Base-by-base conservation (phyloP, 345 rosid genomes). In the Leavenworthia alabamica region DNA sequence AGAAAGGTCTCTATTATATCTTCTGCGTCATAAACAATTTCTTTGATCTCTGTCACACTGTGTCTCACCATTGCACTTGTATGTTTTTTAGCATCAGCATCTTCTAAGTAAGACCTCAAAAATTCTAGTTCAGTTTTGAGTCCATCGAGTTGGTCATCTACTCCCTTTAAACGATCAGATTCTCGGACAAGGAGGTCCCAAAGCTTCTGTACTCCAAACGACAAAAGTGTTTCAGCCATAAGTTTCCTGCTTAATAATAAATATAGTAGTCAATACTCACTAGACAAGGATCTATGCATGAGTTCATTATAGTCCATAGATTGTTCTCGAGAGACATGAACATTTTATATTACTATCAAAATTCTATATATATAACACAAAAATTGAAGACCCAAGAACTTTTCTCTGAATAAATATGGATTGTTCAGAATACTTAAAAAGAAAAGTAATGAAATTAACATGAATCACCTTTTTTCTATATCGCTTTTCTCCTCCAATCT, bases 161-260 rank as follows among this genome's bases (percentile, higher is more conserved):
- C 74, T 23, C 73, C 78, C 2, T 29, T 23, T 28, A 79, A 11
- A 17, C 66, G 52, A 8, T 19, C 22, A 24, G 74, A 67, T 69
- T 73, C 80, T 26, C 73, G 60, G 33, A 40, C 13, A 2, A 76
- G 24, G 10, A 79, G 49, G 12, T 68, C 52, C 15, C 57, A 41
- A 6, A 79, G 66, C 60, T 48, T 63, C 55, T 55, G 60, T 5
- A 76, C 59, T 42, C 69, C 74, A 17, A 17, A 67, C 1, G 65
- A 59, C 15, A 79, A 71, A 24, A 66, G 66, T 27, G 72, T 49
- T 28, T 79, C 82, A 16, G 80, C 80, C 82, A 10, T 57, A 26
- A 26, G 6, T 33, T n/a, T 9, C 37, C 37, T 33, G 37, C 4
- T 33, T 33, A 10, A 10, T n/a, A 3, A 33, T 26, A 2, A 26